Base-by-base conservation (phyloP, 768 basidiomycete species). In the Serpula lacrymans region DNA sequence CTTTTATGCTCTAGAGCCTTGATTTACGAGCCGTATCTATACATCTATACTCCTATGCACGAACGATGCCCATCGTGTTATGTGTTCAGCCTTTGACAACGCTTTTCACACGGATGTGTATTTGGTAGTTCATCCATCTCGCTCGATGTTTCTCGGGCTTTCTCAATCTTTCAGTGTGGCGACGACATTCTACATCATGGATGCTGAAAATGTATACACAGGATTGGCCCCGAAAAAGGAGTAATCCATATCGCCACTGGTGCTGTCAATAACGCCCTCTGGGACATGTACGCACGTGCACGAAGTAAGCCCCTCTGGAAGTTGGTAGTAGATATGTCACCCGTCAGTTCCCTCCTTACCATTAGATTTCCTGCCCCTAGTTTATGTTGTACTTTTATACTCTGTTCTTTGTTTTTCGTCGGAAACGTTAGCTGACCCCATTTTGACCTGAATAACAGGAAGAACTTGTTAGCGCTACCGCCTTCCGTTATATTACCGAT, bases 151-250 rank as follows among this genome's bases (percentile, higher is more conserved):
- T n/a, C n/a, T n/a, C n/a, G n/a, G n/a, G n/a, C n/a, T n/a, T n/a
- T n/a, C n/a, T n/a, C n/a, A n/a, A n/a, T n/a, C n/a, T n/a, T n/a
- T n/a, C n/a, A n/a, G n/a, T n/a, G n/a, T n/a, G n/a, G n/a, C n/a
- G n/a, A n/a, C n/a, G n/a, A n/a, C n/a, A n/a, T n/a, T n/a, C n/a
- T n/a, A n/a, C n/a, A n/a, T n/a, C n/a, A n/a, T n/a, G n/a, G n/a
- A n/a, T n/a, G n/a, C n/a, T n/a, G n/a, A n/a, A n/a, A n/a, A n/a
- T n/a, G n/a, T n/a, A n/a, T n/a, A n/a, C n/a, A n/a, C 37, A 87
- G 86, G 85, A 84, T 93, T 52, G 92, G 91, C 5, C 92, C 93
- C 0, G 93, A 95, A 59, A 95, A 95, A 62, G 94, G 94, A 37
- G 90, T 97, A 3, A 93, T 97, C 39, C 88, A 91, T 57, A 82